These are phyloP conservation scores for Beta macrorhiza DNA, from an alignment of 179 eudicot species.

Conservation along the genomic window DNA sequence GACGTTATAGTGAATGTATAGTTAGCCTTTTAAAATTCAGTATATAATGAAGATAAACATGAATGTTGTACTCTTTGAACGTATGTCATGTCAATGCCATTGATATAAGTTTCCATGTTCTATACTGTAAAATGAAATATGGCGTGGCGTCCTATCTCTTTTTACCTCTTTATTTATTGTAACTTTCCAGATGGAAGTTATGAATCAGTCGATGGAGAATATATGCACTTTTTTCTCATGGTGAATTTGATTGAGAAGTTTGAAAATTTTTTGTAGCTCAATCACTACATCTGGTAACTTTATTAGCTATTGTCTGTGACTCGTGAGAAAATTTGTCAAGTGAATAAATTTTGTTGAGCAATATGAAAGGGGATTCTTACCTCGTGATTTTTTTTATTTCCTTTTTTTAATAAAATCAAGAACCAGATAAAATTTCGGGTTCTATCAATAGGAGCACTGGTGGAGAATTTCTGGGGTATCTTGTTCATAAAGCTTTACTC, in stretches of 20 bases:
- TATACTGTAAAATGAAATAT: too few relatives aligned
- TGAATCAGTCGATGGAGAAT: not conserved
- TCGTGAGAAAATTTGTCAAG: not conserved
- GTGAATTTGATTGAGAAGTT: not conserved
- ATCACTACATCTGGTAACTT: not conserved
- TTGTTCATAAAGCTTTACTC: not conserved
- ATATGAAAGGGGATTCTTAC: not conserved
- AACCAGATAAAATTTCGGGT: not conserved
- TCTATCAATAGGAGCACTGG: not conserved
- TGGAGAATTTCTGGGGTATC: not conserved
- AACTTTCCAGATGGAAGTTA: not conserved
- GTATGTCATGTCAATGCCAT: not conserved
- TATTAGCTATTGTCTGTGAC: not conserved
- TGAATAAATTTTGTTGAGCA: not conserved
- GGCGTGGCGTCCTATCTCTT: not conserved
- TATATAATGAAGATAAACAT: too few relatives aligned
- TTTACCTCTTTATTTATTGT: not conserved
- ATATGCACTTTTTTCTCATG: not conserved
- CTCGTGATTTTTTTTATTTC: too few relatives aligned
- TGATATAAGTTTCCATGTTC: not conserved
- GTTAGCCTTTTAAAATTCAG: too few relatives aligned
- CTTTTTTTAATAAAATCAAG: not conserved
- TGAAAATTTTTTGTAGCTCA: not conserved
- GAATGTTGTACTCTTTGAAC: too few relatives aligned
- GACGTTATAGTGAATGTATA: too few relatives aligned